Evolutionary conservation across 148 eudicot genomes (phyloP), one percentile per base, ranked within the genome.

Genomic region (Euryodendron excelsum): DNA sequence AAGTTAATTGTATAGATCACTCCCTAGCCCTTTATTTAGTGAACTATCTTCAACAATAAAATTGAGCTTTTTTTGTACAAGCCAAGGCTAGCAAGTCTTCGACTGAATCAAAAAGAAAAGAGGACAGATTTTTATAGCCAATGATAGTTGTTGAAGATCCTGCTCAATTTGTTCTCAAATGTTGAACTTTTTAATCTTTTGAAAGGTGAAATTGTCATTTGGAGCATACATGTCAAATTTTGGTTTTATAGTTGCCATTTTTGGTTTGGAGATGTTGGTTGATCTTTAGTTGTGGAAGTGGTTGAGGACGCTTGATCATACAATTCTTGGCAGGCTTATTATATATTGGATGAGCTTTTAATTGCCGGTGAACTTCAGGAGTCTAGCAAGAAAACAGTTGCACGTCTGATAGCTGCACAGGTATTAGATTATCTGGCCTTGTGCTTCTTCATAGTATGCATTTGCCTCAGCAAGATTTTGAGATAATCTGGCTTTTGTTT

Each of bases 351-450:
- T 28, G 98, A 95, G 85, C 84, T 95, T 75, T 78, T 95, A 71
- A 93, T 93, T 66, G 98, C 98, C 78, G 98, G 97, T 58, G 98
- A 95, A 84, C 90, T 95, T 81, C 98, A 93, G 88, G 98, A 95
- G 78, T 87, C 97, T 1, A 95, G 97, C 88, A 95, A 95, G 94
- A 95, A 91, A 82, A 83, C 96, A 34, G 91, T 95, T 80, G 91
- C 90, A 28, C 94, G 98, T 45, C 77, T 95, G 72, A 83, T 95
- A 74, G 98, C 92, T 70, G 91, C 98, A 45, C 98, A 95, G 94
- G 98, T 95, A 80, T 52, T 59, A 15, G n/a, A 21, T 70, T 45
- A 12, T 72, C 25, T 44, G 45, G 12, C 41, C 60, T 11, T 31
- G 2, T 0, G 6, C 21, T 12, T 58, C 45, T 73, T 61, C 39